Percentiles rank a stretch among this genome's conserved stretches.
Evolutionary conservation across 1,284 basidiomycete species (phyloP).

Genomic region (Melampsora larici-populina): DNA sequence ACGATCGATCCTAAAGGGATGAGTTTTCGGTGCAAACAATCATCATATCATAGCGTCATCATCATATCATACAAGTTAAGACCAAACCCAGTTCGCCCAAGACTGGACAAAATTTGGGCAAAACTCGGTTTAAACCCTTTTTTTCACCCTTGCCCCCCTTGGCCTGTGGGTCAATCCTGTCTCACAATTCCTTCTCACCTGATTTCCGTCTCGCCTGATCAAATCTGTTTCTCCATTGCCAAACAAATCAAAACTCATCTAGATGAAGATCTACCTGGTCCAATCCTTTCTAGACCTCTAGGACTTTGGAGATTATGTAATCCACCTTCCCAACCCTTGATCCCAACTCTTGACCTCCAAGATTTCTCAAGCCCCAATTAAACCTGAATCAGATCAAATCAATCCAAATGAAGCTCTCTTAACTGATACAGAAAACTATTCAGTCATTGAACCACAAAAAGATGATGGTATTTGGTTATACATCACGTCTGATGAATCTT

Average conservation of each 20-base stretch:
- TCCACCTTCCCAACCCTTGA: conserved; percentile 43
- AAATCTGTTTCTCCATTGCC: conserved; percentile 20
- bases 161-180: too few relatives aligned
- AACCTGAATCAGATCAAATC: conserved; percentile 12
- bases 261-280: background rate
- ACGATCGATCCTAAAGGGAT: conserved; percentile 72
- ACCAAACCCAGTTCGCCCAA: too few relatives aligned
- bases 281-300: conserved; percentile 1
- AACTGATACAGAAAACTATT: conserved; percentile 20
- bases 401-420: conserved; percentile 31
- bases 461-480: conserved; percentile 8
- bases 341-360: conserved; percentile 31
- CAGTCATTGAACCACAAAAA: conserved; percentile 42
- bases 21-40: conserved; percentile 87
- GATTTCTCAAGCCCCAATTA: background rate
- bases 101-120: too few relatives aligned
- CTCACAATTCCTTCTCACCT: too few relatives aligned
- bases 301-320: conserved; percentile 43
- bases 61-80: too few relatives aligned
- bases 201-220: too few relatives aligned
- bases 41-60: too few relatives aligned
- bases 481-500: too few relatives aligned
- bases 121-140: too few relatives aligned
- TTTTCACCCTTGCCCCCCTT: too few relatives aligned
- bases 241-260: conserved; percentile 8